Base-by-base conservation (phyloP, 164 flowering plant species). In the Liriodendron chinense region DNA sequence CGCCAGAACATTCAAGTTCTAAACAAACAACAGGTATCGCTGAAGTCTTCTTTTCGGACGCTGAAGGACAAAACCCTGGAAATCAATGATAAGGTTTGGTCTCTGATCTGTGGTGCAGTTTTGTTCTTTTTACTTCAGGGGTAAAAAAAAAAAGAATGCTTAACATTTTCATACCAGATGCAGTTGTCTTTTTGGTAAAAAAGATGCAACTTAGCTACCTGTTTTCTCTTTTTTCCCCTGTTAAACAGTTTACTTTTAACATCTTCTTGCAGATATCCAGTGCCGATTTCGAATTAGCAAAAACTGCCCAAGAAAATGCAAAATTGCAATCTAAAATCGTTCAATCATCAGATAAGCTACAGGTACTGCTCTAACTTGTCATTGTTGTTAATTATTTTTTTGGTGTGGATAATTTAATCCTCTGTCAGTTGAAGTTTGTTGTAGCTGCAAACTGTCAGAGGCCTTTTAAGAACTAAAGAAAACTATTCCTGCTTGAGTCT, bases 341-440 rank as follows among this genome's bases (percentile, higher is more conserved):
- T 74, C 98, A 92, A 70, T 96, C 99, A 68, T 98, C 98, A 56
- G 97, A 92, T 48, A 94, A 94, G 80, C 81, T 94, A 59, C 98
- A 92, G 97, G 98, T 91, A 73, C 1, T 65, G 24, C 21, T 70
- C 22, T 59, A 34, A 34, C 43, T 43, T 34, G 61, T 68, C 49
- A 24, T 57, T 22, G 13, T 23, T 22, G 4, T 43, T 59, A 26
- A 8, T 13, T n/a, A n/a, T 3, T 21, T 18, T 25, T 13, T 66
- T 66, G 47, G 13, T 25, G 16, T 14, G 69, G 47, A 66, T 28
- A 26, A 7, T 14, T 13, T 26, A 28, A 66, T 28, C 47, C 18
- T 66, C 43, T 25, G 26, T 25, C 7, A 65, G 68, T 9, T 9
- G 21, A 64, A 64, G 2, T 63, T 63, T 63, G 21, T 63, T 63